phyloP scores from a whole-genome alignment of 2,329 filamentous ascomycete species.

The Coleophoma cylindrospora region DNA sequence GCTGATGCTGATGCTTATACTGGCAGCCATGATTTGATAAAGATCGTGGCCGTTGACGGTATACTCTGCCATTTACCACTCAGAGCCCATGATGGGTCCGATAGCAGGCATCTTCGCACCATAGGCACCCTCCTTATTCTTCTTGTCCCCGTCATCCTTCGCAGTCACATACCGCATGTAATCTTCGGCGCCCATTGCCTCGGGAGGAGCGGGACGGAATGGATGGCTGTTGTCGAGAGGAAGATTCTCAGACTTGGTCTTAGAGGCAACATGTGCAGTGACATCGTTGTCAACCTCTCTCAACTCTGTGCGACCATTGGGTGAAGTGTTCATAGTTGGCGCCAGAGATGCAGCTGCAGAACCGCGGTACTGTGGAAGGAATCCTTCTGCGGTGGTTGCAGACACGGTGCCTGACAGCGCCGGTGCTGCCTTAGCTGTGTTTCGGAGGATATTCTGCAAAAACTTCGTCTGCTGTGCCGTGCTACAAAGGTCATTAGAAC shows the following conservation, averaged over 20 bases:
- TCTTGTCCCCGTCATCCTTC: conserved; percentile 15
- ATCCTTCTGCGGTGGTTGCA: conserved; percentile 25
- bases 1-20: too few species aligned
- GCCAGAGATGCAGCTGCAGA: conserved; percentile 25
- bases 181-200: conserved; percentile 13
- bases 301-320: conserved; percentile 1
- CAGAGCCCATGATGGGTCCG: conserved; percentile 11
- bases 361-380: conserved; percentile 25
- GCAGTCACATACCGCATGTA: conserved; percentile 18
- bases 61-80: conserved; percentile 7
- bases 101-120: conserved; percentile 11
- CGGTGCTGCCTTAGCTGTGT: conserved; percentile 17
- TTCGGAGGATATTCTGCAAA: conserved; percentile 26
- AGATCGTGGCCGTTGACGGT: not conserved
- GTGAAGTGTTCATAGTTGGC: conserved; percentile 15
- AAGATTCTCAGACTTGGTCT: conserved; percentile 14
- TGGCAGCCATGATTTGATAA: not conserved
- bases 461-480: conserved; percentile 22
- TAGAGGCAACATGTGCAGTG: not conserved
- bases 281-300: not conserved
- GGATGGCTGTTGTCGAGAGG: conserved; percentile 7
- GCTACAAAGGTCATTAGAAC: conserved; percentile 3
- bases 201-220: conserved; percentile 1
- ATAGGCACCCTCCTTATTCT: conserved; percentile 11
- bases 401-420: conserved; percentile 23